phyloP scores from a whole-genome alignment of 768 basidiomycete genomes.

The Pulveroboletus sp. region DNA sequence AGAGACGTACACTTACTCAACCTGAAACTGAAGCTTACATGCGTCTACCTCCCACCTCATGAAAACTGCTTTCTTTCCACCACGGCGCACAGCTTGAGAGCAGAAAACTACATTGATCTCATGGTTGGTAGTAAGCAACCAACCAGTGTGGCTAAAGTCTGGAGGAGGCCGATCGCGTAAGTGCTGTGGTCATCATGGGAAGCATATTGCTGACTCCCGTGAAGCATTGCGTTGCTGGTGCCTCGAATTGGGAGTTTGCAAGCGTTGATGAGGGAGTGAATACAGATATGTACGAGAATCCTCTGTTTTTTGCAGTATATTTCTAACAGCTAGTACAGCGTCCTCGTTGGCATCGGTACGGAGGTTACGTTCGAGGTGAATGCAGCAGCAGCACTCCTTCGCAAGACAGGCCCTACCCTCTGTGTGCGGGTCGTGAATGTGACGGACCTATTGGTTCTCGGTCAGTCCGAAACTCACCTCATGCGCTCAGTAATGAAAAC shows the following conservation, averaged over 20 bases:
- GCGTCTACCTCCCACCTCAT: slow-evolving; percentile 87
- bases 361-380: slow-evolving; percentile 89
- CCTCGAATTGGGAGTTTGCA: slow-evolving; percentile 81
- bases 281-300: slow-evolving; percentile 58
- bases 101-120: slow-evolving; percentile 82
- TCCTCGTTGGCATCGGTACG: slow-evolving; percentile 82
- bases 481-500: slow-evolving; percentile 55
- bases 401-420: slow-evolving; percentile 61
- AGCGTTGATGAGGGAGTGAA: slow-evolving; percentile 66
- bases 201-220: not conserved
- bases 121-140: slow-evolving; percentile 89
- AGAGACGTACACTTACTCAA: slow-evolving; percentile 89
- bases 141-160: slow-evolving; percentile 68
- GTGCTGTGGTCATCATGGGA: not conserved
- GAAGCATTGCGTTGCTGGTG: slow-evolving; percentile 82
- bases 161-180: slow-evolving; percentile 68
- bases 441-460: slow-evolving; percentile 83
- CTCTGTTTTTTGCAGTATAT: not conserved
- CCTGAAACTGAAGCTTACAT: slow-evolving; percentile 63
- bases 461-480: slow-evolving; percentile 64
- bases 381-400: slow-evolving; percentile 76
- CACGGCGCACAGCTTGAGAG: slow-evolving; percentile 74
- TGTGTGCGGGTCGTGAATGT: slow-evolving; percentile 87
- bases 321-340: slow-evolving; percentile 34
- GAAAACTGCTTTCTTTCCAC: slow-evolving; percentile 84